phyloP scores from a whole-genome alignment of 352 stramenopile species.

The Globisporangium rhizosaccharum region DNA sequence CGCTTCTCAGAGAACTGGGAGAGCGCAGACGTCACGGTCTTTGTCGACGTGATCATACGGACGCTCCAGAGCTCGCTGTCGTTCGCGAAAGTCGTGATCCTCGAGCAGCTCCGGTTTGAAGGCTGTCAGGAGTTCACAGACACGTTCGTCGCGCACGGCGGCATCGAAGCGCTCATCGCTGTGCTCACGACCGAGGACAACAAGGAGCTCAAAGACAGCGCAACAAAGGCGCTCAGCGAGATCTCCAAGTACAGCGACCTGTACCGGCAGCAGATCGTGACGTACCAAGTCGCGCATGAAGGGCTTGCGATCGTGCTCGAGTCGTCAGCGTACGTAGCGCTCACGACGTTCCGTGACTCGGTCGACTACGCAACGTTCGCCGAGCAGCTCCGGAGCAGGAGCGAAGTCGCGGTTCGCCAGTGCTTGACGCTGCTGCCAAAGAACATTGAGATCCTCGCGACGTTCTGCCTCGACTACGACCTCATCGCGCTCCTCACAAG shows the following conservation, averaged over 20 bases:
- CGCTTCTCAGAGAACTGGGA: too few relatives aligned
- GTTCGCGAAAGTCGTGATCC: neutral
- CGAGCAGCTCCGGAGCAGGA: neutral
- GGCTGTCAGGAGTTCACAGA: neutral
- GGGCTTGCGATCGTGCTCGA: neutral
- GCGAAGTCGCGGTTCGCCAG: neutral
- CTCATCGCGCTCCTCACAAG: neutral
- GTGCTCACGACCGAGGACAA: neutral
- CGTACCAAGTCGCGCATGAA: conserved; percentile 4
- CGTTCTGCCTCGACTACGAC: conserved; percentile 5
- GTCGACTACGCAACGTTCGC: conserved; percentile 2
- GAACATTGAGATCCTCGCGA: conserved; percentile 3
- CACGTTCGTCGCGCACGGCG: neutral
- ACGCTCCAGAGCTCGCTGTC: neutral
- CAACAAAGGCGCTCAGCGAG: neutral
- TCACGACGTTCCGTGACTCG: neutral
- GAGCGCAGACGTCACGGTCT: neutral
- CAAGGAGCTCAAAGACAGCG: too few relatives aligned
- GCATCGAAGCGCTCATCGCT: neutral
- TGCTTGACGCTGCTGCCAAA: conserved; percentile 1
- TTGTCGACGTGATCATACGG: neutral
- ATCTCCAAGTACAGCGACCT: neutral
- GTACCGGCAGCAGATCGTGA: neutral
- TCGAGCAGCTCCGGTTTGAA: neutral
- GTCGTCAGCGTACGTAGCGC: neutral